Base-by-base conservation (phyloP, 306 rosid genomes). In the Hippophae rhamnoides region DNA sequence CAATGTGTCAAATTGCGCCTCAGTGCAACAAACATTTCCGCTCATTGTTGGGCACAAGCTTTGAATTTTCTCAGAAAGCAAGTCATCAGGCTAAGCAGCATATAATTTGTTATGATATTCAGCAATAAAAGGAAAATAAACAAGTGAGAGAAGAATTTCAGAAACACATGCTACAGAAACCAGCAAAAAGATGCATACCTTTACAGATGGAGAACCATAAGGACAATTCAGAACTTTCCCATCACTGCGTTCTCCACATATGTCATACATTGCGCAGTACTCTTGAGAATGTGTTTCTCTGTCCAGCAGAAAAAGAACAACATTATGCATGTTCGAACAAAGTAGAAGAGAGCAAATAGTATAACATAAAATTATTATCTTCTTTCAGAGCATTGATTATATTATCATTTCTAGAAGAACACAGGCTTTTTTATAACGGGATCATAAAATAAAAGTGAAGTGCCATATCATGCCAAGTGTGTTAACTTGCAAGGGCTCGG, bases 181-280 rank as follows among this genome's bases (percentile, higher is more conserved):
- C 43, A 59, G 56, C 44, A 43, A 52, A 31, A 52, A 54, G 54
- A 46, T 31, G 52, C 44, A 49, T 73, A 85, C 97, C 95, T 81
- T 79, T 12, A 90, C 89, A 10, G 96, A 79, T 9, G 87, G 82
- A 41, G 98, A 76, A 48, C 82, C 74, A 62, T 90, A 85, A 10
- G 98, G 98, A 70, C 98, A 90, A 64, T 90, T 90, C 69, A 90
- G 67, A 61, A 77, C 87, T 76, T 87, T 90, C 44, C 95, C 96
- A 49, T 90, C 98, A 47, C 85, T 81, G 57, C 95, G 84, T 59
- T 82, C 80, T 55, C 92, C 98, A 57, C 98, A 90, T 52, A 87
- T 83, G 80, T 73, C 95, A 76, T 85, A 90, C 98, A 90, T 90
- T 47, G 98, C 92, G 79, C 98, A 90, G 77, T 83, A 90, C 64